These are phyloP conservation scores for Beta lomatogona DNA, from an alignment of 179 eudicot genomes.

Conservation along the genomic window DNA sequence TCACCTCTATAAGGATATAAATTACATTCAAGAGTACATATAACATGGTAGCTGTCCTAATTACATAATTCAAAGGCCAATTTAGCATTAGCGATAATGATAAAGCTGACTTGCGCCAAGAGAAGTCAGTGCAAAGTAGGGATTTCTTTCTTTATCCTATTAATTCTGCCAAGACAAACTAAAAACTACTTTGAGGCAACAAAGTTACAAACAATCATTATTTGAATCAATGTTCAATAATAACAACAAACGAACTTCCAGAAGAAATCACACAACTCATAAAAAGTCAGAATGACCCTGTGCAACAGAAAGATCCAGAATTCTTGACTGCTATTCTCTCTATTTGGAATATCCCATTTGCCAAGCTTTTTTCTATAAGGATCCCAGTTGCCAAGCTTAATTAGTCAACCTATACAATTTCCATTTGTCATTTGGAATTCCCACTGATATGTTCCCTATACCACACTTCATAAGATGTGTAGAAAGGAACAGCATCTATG, in stretches of 20 bases:
- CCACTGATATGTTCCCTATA: not conserved
- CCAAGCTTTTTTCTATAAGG: no score
- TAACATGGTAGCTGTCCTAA: not conserved
- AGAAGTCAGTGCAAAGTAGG: not conserved
- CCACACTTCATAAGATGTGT: not conserved
- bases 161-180: not conserved
- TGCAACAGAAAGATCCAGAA: not conserved
- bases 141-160: not conserved
- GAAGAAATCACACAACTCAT: not conserved
- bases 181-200: not conserved
- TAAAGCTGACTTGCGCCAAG: not conserved
- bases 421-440: not conserved
- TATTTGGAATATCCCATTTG: no score
- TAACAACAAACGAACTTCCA: not conserved
- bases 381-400: not conserved
- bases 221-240: not conserved
- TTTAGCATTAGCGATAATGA: not conserved
- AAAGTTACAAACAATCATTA: not conserved
- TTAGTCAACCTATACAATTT: not conserved
- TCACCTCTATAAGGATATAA: not conserved
- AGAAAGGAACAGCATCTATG: not conserved
- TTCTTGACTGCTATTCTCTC: not conserved
- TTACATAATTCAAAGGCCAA: not conserved
- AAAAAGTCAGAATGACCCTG: not conserved
- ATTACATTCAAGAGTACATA: not conserved